Base-by-base conservation (phyloP, 2,329 filamentous ascomycete species). In the Apiospora rasikravindrae region DNA sequence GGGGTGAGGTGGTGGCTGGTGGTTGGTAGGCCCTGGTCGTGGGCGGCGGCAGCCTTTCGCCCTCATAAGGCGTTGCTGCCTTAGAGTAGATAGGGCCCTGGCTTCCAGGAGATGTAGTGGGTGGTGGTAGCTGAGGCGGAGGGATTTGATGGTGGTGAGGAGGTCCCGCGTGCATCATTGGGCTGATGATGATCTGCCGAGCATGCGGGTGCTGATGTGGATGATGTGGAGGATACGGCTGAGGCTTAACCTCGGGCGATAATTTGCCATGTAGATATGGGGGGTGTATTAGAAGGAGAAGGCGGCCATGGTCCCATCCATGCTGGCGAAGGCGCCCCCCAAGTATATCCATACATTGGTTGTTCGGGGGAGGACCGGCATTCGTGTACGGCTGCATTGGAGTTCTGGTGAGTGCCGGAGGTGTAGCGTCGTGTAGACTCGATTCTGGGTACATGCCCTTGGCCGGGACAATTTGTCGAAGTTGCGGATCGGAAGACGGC, bases 391-490 rank as follows among this genome's bases (percentile, higher is more conserved):
- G 85, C 77, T 80, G 88, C 85, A 93, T 91, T 2, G 91, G 94
- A 0, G 92, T 89, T 75, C 94, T 90, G 16, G 94, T 96, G 51
- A 97, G 89, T 2, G 94, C 92, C 16, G 95, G 94, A 72, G 92
- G 92, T 80, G 92, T 92, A 74, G 92, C 88, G 78, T 98, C 96
- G 79, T 94, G 94, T 77, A 98, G 91, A 66, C 94, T 97, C 0
- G 96, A 97, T 82, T 99, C 96, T 0, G 96, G 96, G 81, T 99
- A 99, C 90, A 98, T 94, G 80, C 95, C 96, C 86, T 98, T 98
- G 66, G 92, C 89, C 0, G 96, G 96, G 2, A 94, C 87, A 74
- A 99, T 96, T 79, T 93, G 90, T 77, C 95, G 91, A 70, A 99
- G 87, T 29, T 88, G 85, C 6, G 94, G 91, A 80, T 99, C 96